A percentile compares a stretch with the other conserved stretches of the same genome.
These are phyloP conservation scores for Clonostachys rosea DNA, from an alignment of 2,329 filamentous ascomycete genomes.

Conservation along the genomic window DNA sequence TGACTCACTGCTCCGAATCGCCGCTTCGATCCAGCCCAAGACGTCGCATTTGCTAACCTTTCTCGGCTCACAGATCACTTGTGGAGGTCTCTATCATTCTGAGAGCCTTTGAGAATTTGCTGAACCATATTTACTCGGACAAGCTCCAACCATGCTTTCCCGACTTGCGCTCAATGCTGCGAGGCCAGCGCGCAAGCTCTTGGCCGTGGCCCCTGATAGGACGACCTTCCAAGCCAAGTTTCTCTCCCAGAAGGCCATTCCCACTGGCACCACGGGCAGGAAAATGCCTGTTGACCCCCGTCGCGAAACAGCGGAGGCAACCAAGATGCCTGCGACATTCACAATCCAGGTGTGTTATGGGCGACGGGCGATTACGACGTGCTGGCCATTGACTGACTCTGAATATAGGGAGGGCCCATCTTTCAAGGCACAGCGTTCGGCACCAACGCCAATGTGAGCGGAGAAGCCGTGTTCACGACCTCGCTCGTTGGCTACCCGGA, in stretches of 20 bases:
- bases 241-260: constrained; percentile 28
- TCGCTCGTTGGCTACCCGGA: constrained; percentile 97
- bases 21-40: too few relatives aligned
- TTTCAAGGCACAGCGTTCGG: constrained; percentile 97
- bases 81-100: constrained; percentile 32
- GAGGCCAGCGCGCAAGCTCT: constrained; percentile 45
- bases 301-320: constrained; percentile 56
- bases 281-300: constrained; percentile 57
- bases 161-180: constrained; percentile 47
- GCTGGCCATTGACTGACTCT: constrained; percentile 24
- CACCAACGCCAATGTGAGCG: constrained; percentile 93
- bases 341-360: constrained; percentile 72
- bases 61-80: constrained; percentile 24
- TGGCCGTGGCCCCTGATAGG: constrained; percentile 22
- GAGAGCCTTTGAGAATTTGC: constrained; percentile 1
- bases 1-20: constrained; percentile 1
- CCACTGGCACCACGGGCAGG: constrained; percentile 66
- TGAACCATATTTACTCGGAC: constrained; percentile 1
- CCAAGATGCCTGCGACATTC: constrained; percentile 66
- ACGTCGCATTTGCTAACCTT: constrained; percentile 7
- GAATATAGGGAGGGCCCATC: constrained; percentile 87
- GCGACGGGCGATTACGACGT: background rate
- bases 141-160: constrained; percentile 49
- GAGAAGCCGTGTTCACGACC: constrained; percentile 97
- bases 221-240: background rate